Conservation (phyloP, 2,329 filamentous ascomycete genomes). For the Fusarium annulatum region DNA sequence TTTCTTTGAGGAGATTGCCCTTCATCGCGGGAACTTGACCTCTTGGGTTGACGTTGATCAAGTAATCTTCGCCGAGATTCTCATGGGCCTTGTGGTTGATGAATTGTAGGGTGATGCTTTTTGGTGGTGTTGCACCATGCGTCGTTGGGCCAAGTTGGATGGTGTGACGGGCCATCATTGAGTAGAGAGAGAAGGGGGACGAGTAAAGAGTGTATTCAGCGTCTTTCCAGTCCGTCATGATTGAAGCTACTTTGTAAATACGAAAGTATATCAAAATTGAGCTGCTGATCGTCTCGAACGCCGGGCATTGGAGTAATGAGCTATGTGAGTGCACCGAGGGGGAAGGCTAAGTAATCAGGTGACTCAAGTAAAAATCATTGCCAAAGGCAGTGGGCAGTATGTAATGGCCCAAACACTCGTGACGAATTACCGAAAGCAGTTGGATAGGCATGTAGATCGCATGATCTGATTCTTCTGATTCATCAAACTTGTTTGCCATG, state of each 20-base stretch:
- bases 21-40: constrained; percentile 26
- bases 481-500: neutral
- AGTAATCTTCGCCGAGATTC: constrained; percentile 8
- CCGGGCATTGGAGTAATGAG: neutral
- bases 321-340: neutral
- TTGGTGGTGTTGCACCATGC: neutral
- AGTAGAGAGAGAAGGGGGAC: constrained; percentile 23
- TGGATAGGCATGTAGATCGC: neutral
- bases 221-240: constrained; percentile 7
- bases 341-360: neutral
- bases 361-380: neutral
- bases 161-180: constrained; percentile 26
- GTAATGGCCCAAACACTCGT: no score
- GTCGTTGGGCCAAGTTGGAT: constrained; percentile 14
- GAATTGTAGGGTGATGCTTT: constrained; percentile 8
- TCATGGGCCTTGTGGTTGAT: constrained; percentile 14
- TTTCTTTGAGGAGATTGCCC: neutral
- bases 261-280: neutral
- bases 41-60: constrained; percentile 15
- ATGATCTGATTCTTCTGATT: neutral
- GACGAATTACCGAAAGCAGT: neutral
- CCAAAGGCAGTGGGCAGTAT: no score
- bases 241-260: neutral
- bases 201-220: constrained; percentile 30
- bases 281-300: neutral